Percentiles rank a stretch among this genome's conserved stretches.
Conservation (phyloP, 2,329 filamentous ascomycete genomes). For the Phialophora chinensis region DNA sequence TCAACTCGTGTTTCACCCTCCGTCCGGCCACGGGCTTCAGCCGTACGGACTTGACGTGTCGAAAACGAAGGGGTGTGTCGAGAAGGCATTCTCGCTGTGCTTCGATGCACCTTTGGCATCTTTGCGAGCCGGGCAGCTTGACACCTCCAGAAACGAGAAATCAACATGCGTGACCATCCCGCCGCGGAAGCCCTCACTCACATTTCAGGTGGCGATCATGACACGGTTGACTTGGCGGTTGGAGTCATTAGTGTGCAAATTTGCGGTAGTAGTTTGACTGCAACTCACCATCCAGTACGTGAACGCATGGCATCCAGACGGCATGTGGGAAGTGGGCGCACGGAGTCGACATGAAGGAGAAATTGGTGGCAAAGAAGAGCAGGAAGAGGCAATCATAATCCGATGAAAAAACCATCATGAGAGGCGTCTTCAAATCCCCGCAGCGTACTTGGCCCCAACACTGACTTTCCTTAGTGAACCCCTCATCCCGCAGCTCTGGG, state of each 20-base stretch:
- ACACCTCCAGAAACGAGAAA: slow-evolving; percentile 8
- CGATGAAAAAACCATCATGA: too few species aligned
- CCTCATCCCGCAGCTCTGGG: too few species aligned
- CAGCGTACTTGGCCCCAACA: too few species aligned
- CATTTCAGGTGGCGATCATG: slow-evolving; percentile 27
- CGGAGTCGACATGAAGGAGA: too few species aligned
- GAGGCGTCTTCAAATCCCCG: too few species aligned
- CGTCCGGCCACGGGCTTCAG: slow-evolving; percentile 20
- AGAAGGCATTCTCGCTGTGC: slow-evolving; percentile 16
- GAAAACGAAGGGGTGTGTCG: slow-evolving; percentile 14
- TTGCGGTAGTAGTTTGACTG: neutral
- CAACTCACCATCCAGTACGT: slow-evolving; percentile 25
- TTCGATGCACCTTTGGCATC: slow-evolving; percentile 22
- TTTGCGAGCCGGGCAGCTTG: slow-evolving; percentile 15
- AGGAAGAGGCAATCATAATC: too few species aligned
- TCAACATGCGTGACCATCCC: neutral
- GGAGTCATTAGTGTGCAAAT: neutral
- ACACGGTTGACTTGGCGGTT: slow-evolving; percentile 19
- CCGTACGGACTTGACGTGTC: slow-evolving; percentile 23
- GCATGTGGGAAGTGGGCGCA: too few species aligned
- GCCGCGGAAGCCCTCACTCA: neutral
- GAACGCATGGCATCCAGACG: slow-evolving; percentile 16
- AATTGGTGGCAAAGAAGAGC: too few species aligned
- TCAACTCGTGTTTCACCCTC: slow-evolving; percentile 29
- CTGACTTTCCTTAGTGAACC: too few species aligned